phyloP scores from a whole-genome alignment of 139 green algal species.

The Chlamydomonas sphaeroides region DNA sequence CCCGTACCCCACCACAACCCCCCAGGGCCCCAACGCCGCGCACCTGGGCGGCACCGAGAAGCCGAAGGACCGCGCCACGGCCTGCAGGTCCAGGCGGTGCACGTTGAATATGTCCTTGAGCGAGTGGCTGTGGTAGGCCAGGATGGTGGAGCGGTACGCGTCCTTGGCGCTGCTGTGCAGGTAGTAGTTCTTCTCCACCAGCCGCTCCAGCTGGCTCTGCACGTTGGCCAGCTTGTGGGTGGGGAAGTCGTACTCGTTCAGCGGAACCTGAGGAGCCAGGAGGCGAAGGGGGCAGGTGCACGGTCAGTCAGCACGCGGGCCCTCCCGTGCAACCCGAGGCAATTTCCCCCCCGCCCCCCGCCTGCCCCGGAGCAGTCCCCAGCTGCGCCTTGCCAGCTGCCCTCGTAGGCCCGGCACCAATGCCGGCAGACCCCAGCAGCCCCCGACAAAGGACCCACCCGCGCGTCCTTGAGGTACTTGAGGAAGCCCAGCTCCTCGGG shows the following conservation, averaged over 20 bases:
- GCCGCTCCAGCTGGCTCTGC: slow-evolving; percentile 95
- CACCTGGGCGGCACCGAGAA: slow-evolving; percentile 83
- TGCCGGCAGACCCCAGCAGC: neutral
- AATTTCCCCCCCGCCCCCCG: too few relatives aligned
- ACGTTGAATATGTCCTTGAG: slow-evolving; percentile 99
- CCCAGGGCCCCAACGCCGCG: neutral
- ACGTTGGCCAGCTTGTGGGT: slow-evolving; percentile 96
- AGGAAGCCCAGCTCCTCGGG: slow-evolving; percentile 96
- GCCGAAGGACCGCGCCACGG: slow-evolving; percentile 93
- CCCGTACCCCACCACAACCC: too few relatives aligned
- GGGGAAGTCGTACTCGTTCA: slow-evolving; percentile 99
- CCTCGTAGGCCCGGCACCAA: too few relatives aligned
- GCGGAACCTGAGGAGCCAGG: slow-evolving; percentile 78
- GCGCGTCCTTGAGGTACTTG: slow-evolving; percentile 84
- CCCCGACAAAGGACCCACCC: slow-evolving; percentile 45
- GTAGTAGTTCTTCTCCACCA: slow-evolving; percentile 99
- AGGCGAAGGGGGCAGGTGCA: too few relatives aligned
- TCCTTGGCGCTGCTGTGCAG: slow-evolving; percentile 88
- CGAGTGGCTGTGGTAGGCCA: slow-evolving; percentile 96
- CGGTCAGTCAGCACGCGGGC: too few relatives aligned
- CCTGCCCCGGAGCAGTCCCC: too few relatives aligned
- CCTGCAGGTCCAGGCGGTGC: slow-evolving; percentile 91
- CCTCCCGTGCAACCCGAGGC: too few relatives aligned
- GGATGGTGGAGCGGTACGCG: slow-evolving; percentile 87
- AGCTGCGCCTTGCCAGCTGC: too few relatives aligned